Conservation (phyloP, 2,329 filamentous ascomycete genomes). For the Apiospora rasikravindrae region DNA sequence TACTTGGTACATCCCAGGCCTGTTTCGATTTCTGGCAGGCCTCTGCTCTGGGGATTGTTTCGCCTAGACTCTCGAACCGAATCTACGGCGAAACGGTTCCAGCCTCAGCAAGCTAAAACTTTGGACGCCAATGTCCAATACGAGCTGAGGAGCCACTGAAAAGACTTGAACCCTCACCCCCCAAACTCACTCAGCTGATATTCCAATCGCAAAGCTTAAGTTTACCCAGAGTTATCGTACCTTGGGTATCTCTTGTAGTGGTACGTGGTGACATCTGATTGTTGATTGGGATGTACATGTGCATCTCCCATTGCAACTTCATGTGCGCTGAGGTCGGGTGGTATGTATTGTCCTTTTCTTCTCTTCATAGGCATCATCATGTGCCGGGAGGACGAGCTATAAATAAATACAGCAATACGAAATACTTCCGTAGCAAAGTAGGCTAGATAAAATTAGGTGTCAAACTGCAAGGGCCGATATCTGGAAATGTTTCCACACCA, state of each 20-base stretch:
- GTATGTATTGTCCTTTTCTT: too few species aligned
- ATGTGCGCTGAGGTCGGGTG: too few species aligned
- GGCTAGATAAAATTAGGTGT: too few species aligned
- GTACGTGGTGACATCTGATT: too few species aligned
- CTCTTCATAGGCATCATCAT: too few species aligned
- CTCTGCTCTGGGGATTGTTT: constrained; percentile 4
- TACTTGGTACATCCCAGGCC: not conserved
- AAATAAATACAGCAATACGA: too few species aligned
- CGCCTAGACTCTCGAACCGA: constrained; percentile 5
- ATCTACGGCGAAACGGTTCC: constrained; percentile 9
- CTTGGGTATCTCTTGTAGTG: not conserved
- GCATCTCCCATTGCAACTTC: too few species aligned
- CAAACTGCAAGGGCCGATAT: too few species aligned
- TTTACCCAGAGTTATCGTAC: not conserved
- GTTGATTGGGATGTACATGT: too few species aligned
- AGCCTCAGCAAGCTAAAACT: constrained; percentile 4
- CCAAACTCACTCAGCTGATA: not conserved
- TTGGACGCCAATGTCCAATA: constrained; percentile 1
- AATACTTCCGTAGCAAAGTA: too few species aligned
- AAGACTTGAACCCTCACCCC: not conserved
- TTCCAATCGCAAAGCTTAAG: constrained; percentile 8
- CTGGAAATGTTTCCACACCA: too few species aligned
- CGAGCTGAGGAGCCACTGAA: constrained; percentile 7
- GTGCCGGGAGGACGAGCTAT: too few species aligned
- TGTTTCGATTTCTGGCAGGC: constrained; percentile 7